Base-by-base conservation (phyloP, 2,329 filamentous ascomycete genomes). In the Teratosphaeria gauchensis region DNA sequence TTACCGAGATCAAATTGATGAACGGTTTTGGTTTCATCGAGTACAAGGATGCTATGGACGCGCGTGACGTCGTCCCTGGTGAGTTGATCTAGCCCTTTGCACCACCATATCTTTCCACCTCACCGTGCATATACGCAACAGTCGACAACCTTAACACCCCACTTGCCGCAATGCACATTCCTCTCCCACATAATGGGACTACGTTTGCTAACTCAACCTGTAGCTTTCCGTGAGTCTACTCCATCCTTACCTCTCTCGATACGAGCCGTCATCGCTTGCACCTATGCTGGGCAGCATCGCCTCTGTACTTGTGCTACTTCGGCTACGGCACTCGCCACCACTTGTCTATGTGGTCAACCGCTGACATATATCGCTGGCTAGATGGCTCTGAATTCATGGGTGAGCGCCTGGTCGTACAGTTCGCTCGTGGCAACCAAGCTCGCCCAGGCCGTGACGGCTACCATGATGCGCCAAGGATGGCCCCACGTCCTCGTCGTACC, bases 1-100 rank as follows among this genome's bases (percentile, higher is more conserved):
- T 99, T 74, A 94, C 89, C 67, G 94, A 99, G 80, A 92, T 99
- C 80, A 99, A 99, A 82, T 85, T 99, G 64, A 99, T 99, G 94
- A 97, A 96, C 74, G 94, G 94, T 72, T 99, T 99, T 74, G 94
- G 94, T 74, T 99, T 99, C 81, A 96, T 99, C 74, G 94, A 99
- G 77, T 99, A 97, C 78, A 95, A 96, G 77, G 94, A 97, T 79
- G 86, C 91, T 60, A 90, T 96, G 88, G 94, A 99, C 79, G 94
- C 94, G 67, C 89, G 92, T 73, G 94, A 99, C 78, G 92, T 99
- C 65, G 94, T 99, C 71, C 94, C 94, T 77, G 92, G 94, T 96
- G 84, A 80, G 87, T 55, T 30, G 7, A 16, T 8, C 19, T 35
- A 14, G 33, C 63, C 62, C 59, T 59, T 54, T 48, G 53, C 31